phyloP scores from a whole-genome alignment of 306 rosid genomes.

The Delonix regia region DNA sequence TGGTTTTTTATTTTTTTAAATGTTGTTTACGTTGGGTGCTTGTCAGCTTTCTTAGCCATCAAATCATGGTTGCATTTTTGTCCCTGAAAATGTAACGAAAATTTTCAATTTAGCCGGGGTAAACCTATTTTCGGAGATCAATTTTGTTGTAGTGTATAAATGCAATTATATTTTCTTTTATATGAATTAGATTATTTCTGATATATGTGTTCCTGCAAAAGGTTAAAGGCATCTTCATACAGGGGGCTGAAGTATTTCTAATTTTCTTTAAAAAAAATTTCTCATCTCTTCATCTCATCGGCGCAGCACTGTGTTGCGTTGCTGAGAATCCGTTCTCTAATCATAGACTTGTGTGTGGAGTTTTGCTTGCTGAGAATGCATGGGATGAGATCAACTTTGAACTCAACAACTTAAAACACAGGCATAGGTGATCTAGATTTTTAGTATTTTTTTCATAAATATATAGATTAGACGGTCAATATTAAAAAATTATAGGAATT shows the following conservation, averaged over 20 bases:
- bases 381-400: neutral
- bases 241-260: no score
- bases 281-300: no score
- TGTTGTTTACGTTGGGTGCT: constrained; percentile 58
- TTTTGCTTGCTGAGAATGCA: neutral
- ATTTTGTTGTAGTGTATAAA: neutral
- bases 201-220: neutral
- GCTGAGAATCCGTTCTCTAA: no score
- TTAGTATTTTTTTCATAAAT: no score
- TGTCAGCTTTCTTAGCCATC: constrained; percentile 49
- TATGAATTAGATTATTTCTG: neutral
- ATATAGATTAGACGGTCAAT: no score
- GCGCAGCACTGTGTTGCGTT: no score
- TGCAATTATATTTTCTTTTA: neutral
- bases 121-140: neutral
- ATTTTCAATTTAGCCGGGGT: neutral
- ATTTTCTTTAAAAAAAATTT: no score
- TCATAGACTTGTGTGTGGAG: neutral
- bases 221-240: no score
- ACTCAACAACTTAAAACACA: constrained; percentile 19
- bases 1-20: constrained; percentile 36
- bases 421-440: no score
- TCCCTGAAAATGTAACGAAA: constrained; percentile 15
- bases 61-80: constrained; percentile 35
- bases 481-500: no score